Percentiles rank a stretch among this genome's conserved stretches.
phyloP scores from a whole-genome alignment of 768 basidiomycete species.

The Trametes gibbosa region DNA sequence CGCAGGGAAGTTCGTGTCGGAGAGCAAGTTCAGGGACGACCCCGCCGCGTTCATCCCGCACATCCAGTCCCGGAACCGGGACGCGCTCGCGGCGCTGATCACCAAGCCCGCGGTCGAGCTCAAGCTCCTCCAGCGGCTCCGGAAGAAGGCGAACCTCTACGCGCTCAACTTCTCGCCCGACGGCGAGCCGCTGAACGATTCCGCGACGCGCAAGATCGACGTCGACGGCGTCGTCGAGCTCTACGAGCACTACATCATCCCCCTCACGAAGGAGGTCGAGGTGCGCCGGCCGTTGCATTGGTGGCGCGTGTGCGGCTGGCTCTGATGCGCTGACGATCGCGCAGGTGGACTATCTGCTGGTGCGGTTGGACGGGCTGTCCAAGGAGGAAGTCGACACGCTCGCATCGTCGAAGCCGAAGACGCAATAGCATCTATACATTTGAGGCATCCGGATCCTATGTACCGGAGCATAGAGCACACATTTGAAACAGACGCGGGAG shows the following conservation, averaged over 20 bases:
- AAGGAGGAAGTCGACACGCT: constrained; percentile 76
- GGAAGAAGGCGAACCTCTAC: constrained; percentile 74
- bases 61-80: constrained; percentile 75
- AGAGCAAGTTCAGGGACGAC: constrained; percentile 89
- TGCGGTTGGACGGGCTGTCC: constrained; percentile 81
- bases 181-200: constrained; percentile 47
- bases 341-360: constrained; percentile 94
- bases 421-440: neutral
- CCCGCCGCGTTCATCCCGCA: constrained; percentile 91
- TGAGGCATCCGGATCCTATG: neutral
- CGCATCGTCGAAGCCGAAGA: constrained; percentile 21
- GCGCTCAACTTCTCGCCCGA: constrained; percentile 82
- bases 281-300: constrained; percentile 40
- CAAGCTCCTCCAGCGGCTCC: constrained; percentile 75
- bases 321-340: constrained; percentile 1
- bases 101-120: constrained; percentile 97
- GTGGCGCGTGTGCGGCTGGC: too few relatives aligned
- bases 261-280: constrained; percentile 97
- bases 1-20: constrained; percentile 96
- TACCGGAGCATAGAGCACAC: neutral
- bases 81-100: constrained; percentile 80
- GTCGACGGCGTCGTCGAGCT: constrained; percentile 90
- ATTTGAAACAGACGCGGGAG: neutral
- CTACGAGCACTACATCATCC: constrained; percentile 95
- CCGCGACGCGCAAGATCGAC: constrained; percentile 69